phyloP scores from a whole-genome alignment of 1,139 yeast species.

The Meyerozyma carpophila region DNA sequence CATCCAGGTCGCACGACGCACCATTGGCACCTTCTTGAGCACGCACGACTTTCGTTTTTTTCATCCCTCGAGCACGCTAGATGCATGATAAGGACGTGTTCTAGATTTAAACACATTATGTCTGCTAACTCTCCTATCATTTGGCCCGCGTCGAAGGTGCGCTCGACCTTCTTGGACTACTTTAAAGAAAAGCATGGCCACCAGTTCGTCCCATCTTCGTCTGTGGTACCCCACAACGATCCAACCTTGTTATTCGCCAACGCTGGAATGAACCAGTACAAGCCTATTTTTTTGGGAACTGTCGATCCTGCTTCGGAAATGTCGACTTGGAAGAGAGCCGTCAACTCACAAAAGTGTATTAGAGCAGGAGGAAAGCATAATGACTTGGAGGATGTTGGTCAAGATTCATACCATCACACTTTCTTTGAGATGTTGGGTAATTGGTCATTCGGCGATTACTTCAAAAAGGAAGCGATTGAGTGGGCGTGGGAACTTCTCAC shows the following conservation, averaged over 20 bases:
- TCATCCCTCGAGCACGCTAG: not conserved
- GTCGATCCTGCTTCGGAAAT: conserved; percentile 92
- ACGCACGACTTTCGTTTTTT: not conserved
- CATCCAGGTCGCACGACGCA: not conserved
- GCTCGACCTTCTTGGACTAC: conserved; percentile 79
- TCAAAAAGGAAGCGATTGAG: conserved; percentile 85
- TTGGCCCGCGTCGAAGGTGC: conserved; percentile 74
- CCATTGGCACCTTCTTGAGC: not conserved
- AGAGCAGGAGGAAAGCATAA: conserved; percentile 99
- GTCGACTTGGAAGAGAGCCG: conserved; percentile 79
- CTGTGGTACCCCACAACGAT: conserved; percentile 96
- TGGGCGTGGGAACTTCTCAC: conserved; percentile 92
- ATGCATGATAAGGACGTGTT: conserved; percentile 1
- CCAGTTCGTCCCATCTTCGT: conserved; percentile 82
- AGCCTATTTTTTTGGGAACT: conserved; percentile 93
- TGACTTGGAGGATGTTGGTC: conserved; percentile 97
- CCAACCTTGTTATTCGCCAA: conserved; percentile 93
- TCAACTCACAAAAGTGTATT: conserved; percentile 94
- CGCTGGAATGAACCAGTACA: conserved; percentile 99
- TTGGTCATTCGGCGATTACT: conserved; percentile 99
- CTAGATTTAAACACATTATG: not conserved
- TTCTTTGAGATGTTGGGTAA: conserved; percentile 99
- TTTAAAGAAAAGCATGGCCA: conserved; percentile 64
- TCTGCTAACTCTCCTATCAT: not conserved
- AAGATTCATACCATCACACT: conserved; percentile 96